Evolutionary conservation across 768 basidiomycete genomes (phyloP), one percentile per base, ranked within the genome.

Genomic region (Suillus decipiens): DNA sequence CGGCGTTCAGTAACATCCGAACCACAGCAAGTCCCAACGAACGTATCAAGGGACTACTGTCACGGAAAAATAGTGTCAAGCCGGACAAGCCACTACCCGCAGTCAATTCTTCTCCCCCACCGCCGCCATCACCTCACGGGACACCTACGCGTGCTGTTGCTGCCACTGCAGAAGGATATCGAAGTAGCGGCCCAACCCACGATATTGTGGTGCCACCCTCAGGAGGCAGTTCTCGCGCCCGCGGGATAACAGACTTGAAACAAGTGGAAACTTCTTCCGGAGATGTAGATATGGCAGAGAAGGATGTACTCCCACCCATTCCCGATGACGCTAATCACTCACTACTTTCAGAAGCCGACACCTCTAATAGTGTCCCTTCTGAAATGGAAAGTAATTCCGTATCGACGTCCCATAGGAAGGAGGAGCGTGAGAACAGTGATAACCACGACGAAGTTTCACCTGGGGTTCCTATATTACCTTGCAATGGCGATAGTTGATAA

Each of bases 41-140:
- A 51, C 77, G 79, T 60, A 68, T 80, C 68, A 75, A 72, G 66
- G 78, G 77, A 45, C 70, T 80, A 50, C 67, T 80, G 24, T 73
- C 71, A 7, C 67, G 71, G 62, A 71, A 67, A 64, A 73, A 70
- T 57, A 70, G 67, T 58, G 58, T 28, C 53, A 71, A 65, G 64
- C 51, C 55, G 60, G 76, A 73, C 50, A 79, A 70, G 61, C 71
- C 71, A 47, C 66, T 67, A 11, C 68, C 70, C 53, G 57, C 68
- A 31, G 74, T 72, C 58, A 70, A 70, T 63, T 42, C 70, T 9
- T 61, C 73, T 31, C 68, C 70, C 48, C 62, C 66, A 10, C 53
- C 67, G 34, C 64, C 68, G 24, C 55, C 50, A 1, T n/a, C 41
- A 41, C 59, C 59, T 36, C 60, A 62, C 45, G 43, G 33, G 48